Percentiles rank a stretch among this genome's conserved stretches.
Conservation (phyloP, 2,329 filamentous ascomycete species). For the Xylariales sp. region DNA sequence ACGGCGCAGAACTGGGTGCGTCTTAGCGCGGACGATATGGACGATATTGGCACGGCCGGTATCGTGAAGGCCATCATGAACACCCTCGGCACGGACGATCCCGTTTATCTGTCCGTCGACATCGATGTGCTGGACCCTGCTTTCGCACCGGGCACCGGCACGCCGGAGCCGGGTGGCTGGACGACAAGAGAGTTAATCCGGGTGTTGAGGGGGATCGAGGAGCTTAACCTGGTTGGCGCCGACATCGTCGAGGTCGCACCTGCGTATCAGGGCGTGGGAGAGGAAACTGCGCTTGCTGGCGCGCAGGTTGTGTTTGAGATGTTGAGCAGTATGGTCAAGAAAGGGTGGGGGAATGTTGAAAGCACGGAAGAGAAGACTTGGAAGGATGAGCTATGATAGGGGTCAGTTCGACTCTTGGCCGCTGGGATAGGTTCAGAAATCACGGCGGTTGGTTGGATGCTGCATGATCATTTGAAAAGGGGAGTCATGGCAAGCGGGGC, state of each 20-base stretch:
- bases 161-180: conserved; percentile 88
- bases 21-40: conserved; percentile 81
- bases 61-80: conserved; percentile 67
- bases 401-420: no score
- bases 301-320: conserved; percentile 84
- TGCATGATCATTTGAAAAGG: no score
- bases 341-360: conserved; percentile 27
- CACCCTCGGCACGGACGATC: conserved; percentile 67
- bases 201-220: conserved; percentile 76
- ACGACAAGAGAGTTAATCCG: conserved; percentile 82
- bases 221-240: conserved; percentile 78
- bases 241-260: conserved; percentile 88
- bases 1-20: conserved; percentile 72
- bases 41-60: conserved; percentile 70
- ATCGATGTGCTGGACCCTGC: conserved; percentile 72
- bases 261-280: conserved; percentile 74
- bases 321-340: conserved; percentile 70
- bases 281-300: conserved; percentile 77
- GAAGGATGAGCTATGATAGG: conserved; percentile 9
- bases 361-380: conserved; percentile 13
- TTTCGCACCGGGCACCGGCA: conserved; percentile 71
- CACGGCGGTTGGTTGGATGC: no score
- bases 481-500: no score
- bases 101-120: conserved; percentile 75
- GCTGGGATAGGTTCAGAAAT: no score